Base-by-base conservation (phyloP, 2,329 filamentous ascomycete genomes). In the Parastagonospora avenae region DNA sequence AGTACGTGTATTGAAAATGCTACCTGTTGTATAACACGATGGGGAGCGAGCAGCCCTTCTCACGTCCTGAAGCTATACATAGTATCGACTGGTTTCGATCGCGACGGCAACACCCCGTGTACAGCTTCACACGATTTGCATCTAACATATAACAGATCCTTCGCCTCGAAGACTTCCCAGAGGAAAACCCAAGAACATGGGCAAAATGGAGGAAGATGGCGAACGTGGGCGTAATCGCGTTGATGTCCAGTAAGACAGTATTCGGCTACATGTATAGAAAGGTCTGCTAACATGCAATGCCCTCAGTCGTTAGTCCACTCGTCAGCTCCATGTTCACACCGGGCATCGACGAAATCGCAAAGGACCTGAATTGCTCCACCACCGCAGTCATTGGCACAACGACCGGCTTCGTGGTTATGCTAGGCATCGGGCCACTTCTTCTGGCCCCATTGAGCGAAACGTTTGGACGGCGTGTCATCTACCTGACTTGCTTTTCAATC, bases 301-400 rank as follows among this genome's bases (percentile, higher is more conserved):
- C 4, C 30, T 1, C 12, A 76, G 73, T 81, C 32, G 54, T 81
- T 1, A 77, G 75, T 14, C 78, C 79, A 0, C 70, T 80, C 15
- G 78, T 77, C 1, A 77, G 73, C 15, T 78, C 75, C 33, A 80
- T 81, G 77, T 82, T 82, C 64, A 80, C 79, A 1, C 79, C 79
- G 0, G 79, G 78, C 1, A 81, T 82, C 45, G 63, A 70, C 8
- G 75, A 81, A 49, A 82, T 82, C 37, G 79, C 79, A 2, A 64
- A 76, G 39, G 75, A 77, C 27, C 68, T 82, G 14, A 49, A 76
- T 36, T 78, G 77, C 1, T 66, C 64, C 5, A 64, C 67, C 2
- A 70, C 74, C 10, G 67, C 66, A 8, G 78, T 82, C 16, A 78
- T 82, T 36, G 78, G 73, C 4, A 78, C 78, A 15, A 81, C 78